These are phyloP conservation scores for Arachis stenosperma DNA, from an alignment of 306 rosid genomes.

Conservation along the genomic window DNA sequence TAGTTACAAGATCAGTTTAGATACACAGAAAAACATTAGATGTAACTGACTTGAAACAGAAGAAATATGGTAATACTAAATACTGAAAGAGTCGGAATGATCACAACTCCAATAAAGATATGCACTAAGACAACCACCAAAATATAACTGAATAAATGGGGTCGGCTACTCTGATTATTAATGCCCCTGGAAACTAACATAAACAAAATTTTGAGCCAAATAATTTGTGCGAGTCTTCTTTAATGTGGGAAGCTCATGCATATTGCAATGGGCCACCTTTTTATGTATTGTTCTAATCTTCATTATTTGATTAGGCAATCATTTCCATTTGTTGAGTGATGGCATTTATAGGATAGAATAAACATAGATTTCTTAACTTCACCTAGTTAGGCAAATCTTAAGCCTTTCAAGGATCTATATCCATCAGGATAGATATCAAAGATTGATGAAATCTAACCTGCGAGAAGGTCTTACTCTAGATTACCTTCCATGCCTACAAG, in stretches of 20 bases:
- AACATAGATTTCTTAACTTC: background rate
- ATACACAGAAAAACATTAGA: conserved; percentile 4
- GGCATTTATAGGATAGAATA: conserved; percentile 13
- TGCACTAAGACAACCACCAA: background rate
- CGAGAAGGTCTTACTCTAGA: conserved; percentile 9
- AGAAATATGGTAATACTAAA: background rate
- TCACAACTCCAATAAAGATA: conserved; percentile 26
- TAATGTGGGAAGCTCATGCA: background rate
- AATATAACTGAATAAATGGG: conserved; percentile 2
- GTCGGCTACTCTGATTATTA: conserved; percentile 9
- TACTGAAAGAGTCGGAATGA: background rate
- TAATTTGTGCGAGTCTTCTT: background rate
- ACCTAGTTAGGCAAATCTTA: conserved; percentile 3
- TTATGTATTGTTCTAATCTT: background rate
- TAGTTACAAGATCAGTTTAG: conserved; percentile 20
- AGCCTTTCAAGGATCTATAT: conserved; percentile 11
- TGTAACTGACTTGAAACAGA: conserved; percentile 10
- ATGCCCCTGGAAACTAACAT: background rate
- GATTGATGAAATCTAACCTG: background rate
- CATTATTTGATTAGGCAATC: conserved; percentile 8
- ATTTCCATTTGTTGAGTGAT: conserved; percentile 8
- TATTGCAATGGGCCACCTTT: too few species aligned
- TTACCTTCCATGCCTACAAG: conserved; percentile 10
- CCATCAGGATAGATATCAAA: conserved; percentile 6
- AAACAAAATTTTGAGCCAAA: background rate